Percentiles rank a stretch among this genome's conserved stretches.
These are phyloP conservation scores for Rhododendron vialii DNA, from an alignment of 148 eudicot genomes.

Conservation along the genomic window DNA sequence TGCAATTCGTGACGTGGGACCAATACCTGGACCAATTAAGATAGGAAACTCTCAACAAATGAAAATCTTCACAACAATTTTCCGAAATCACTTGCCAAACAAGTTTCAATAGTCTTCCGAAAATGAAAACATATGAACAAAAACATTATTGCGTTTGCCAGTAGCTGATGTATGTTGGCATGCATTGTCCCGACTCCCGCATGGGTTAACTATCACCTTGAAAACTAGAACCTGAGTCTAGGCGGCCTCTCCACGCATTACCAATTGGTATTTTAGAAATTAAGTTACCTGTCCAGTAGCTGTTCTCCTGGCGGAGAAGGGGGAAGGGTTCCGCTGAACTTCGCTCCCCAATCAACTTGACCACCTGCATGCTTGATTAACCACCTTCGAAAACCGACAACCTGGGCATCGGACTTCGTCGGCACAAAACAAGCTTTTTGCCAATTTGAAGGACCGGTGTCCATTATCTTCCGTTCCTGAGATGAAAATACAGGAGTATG, in stretches of 20 bases:
- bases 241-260: no score
- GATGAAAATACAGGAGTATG: background rate
- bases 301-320: slow-evolving; percentile 77
- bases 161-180: background rate
- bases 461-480: slow-evolving; percentile 66
- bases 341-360: slow-evolving; percentile 59
- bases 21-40: slow-evolving; percentile 52
- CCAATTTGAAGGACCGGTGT: slow-evolving; percentile 64
- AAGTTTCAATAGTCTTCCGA: background rate
- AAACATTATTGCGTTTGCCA: background rate
- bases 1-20: slow-evolving; percentile 62
- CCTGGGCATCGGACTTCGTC: slow-evolving; percentile 68
- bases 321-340: slow-evolving; percentile 51
- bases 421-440: slow-evolving; percentile 75
- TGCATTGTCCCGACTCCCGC: no score
- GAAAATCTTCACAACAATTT: no score
- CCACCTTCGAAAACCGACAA: slow-evolving; percentile 72
- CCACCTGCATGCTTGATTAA: slow-evolving; percentile 60
- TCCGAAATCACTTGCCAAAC: no score
- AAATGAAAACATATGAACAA: background rate
- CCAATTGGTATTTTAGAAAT: background rate
- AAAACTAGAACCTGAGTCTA: no score
- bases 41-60: background rate
- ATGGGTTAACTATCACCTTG: no score
- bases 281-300: slow-evolving; percentile 62